Base-by-base conservation (phyloP, 2,329 filamentous ascomycete genomes). In the Botrytis aclada region DNA sequence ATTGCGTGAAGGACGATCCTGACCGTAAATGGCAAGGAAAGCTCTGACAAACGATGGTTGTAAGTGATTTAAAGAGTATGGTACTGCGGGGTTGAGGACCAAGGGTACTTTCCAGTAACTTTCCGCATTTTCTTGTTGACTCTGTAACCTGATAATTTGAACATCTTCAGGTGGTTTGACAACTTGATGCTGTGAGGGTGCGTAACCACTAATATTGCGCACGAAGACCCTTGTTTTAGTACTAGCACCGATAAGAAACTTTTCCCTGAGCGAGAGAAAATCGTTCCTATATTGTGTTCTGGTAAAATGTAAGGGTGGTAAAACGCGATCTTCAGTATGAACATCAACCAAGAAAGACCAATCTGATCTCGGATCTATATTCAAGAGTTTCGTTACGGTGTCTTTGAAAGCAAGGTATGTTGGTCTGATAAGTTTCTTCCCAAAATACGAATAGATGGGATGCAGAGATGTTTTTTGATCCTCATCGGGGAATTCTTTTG, bases 81-180 rank as follows among this genome's bases (percentile, higher is more conserved):
- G 45, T n/a, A 56, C 3, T 25, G 22, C 7, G 25, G 60, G 20
- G 9, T 58, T 34, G 2, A 70, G 3, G 51, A 69, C 63, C 20
- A 32, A 62, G 22, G 77, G 75, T 32, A 79, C 41, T n/a, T 75
- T 78, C 77, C 77, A 79, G 65, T 77, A 79, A 43, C 70, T 60
- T 25, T 69, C 29, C 8, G 51, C 37, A 5, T 25, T 69, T 6
- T 43, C 34, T 41, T 47, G 6, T 32, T 34, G 9, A 29, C 45
- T 37, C 18, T 32, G 2, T 20, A 72, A 43, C 10, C 39, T 58
- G 6, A 72, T 41, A 16, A 72, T 60, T 32, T 67, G 51, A 58
- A 29, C 20, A 20, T 72, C 39, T 39, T 18, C 16, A 39, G 63
- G 51, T 51, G 70, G 70, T 32, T 72, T 63, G 9, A 72, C 39